A percentile compares a stretch with the other conserved stretches of the same genome.
Conservation (phyloP, 2,329 filamentous ascomycete species). For the Cladosporium colombiae region DNA sequence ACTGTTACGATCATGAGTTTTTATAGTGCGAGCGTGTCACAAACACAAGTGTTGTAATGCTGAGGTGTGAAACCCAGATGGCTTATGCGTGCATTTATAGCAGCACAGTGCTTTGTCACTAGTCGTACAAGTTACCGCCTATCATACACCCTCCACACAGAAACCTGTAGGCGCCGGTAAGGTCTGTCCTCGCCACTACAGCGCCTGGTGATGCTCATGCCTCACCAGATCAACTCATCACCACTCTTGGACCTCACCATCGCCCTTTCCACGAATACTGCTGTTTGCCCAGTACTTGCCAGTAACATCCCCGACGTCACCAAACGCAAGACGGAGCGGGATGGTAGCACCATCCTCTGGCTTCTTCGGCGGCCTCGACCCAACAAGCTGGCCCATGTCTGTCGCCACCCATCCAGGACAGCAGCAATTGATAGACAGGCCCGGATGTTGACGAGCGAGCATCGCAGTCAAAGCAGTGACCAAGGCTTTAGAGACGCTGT, state of each 20-base stretch:
- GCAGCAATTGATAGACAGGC: constrained; percentile 39
- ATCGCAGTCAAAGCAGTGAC: constrained; percentile 38
- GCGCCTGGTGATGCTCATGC: background rate
- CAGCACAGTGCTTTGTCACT: background rate
- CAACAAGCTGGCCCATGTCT: constrained; percentile 39
- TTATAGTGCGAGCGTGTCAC: background rate
- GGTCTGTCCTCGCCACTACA: background rate
- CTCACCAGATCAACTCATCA: constrained; percentile 17
- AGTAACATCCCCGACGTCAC: constrained; percentile 36
- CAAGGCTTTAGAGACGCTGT: constrained; percentile 40
- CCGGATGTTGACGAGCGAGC: constrained; percentile 34
- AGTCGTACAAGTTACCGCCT: background rate
- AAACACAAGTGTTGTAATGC: background rate
- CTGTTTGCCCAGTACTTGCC: constrained; percentile 42
- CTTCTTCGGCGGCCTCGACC: constrained; percentile 36
- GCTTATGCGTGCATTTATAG: background rate
- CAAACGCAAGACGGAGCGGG: constrained; percentile 39
- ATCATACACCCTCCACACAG: background rate
- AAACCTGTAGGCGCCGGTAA: too few species aligned
- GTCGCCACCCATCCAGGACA: constrained; percentile 43
- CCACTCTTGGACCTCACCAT: constrained; percentile 37
- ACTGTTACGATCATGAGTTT: background rate
- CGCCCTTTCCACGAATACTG: constrained; percentile 34
- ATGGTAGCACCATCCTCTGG: constrained; percentile 40
- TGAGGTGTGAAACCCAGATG: background rate